Evolutionary conservation across 2,329 filamentous ascomycete species (phyloP).

Genomic region (Didymella segeticola): DNA sequence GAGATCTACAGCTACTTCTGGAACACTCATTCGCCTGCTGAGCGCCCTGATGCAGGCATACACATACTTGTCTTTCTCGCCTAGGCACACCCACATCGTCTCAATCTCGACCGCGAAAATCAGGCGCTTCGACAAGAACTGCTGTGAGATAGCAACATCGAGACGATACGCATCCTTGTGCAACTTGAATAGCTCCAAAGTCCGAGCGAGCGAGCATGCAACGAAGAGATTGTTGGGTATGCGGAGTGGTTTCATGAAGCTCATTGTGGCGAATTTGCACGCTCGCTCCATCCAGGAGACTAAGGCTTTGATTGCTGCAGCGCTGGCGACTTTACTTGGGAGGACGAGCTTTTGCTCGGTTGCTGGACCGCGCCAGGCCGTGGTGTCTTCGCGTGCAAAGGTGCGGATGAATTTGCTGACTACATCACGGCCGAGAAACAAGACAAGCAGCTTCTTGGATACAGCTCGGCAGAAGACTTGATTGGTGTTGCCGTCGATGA

Average conservation of each 20-base stretch:
- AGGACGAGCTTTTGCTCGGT: conserved; percentile 21
- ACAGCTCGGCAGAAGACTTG: conserved; percentile 10
- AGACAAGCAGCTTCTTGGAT: conserved; percentile 28
- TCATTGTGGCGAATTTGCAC: conserved; percentile 19
- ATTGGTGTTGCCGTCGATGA: conserved; percentile 21
- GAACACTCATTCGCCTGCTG: not conserved
- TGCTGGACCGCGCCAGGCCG: conserved; percentile 8
- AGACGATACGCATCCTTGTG: conserved; percentile 28
- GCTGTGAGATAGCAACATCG: conserved; percentile 20
- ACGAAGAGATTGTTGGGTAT: conserved; percentile 27
- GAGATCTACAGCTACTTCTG: not conserved
- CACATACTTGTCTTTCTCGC: conserved; percentile 25
- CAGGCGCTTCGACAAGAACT: conserved; percentile 20
- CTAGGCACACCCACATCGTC: conserved; percentile 30
- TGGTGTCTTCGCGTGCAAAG: conserved; percentile 17
- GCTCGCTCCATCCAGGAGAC: conserved; percentile 35
- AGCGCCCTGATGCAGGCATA: conserved; percentile 28
- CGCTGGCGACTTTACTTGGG: conserved; percentile 16
- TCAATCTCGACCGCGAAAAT: conserved; percentile 25
- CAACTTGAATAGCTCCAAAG: conserved; percentile 25
- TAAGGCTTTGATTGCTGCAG: conserved; percentile 22
- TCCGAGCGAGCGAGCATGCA: conserved; percentile 30
- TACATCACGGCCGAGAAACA: conserved; percentile 25
- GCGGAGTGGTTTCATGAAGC: conserved; percentile 20
- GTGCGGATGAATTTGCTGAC: conserved; percentile 26